phyloP scores from a whole-genome alignment of 768 basidiomycete species.

The Agrocybe praecox region DNA sequence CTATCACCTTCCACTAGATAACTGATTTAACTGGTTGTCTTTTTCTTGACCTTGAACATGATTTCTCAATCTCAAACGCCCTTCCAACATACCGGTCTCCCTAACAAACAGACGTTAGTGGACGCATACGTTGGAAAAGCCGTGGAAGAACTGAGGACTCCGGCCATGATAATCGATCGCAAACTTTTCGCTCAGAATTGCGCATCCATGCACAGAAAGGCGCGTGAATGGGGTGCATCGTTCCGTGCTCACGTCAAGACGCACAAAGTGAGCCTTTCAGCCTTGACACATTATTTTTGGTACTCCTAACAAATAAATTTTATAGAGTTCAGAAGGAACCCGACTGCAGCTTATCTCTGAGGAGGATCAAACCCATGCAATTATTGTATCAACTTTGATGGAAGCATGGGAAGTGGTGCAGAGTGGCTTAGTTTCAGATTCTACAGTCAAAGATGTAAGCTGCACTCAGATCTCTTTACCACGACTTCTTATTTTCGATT shows the following conservation, averaged over 20 bases:
- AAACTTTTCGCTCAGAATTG: constrained; percentile 75
- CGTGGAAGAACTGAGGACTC: constrained; percentile 65
- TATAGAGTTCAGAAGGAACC: constrained; percentile 75
- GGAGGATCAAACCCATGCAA: constrained; percentile 55
- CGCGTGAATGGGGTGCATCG: constrained; percentile 63
- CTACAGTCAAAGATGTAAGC: constrained; percentile 77
- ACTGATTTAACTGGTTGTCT: neutral
- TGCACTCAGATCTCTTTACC: neutral
- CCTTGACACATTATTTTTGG: neutral
- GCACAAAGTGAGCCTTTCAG: constrained; percentile 56
- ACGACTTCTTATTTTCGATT: neutral
- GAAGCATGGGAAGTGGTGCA: constrained; percentile 79
- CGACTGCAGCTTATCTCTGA: constrained; percentile 64
- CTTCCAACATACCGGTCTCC: constrained; percentile 21
- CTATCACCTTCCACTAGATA: neutral
- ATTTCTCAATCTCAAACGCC: constrained; percentile 25
- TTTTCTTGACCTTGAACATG: constrained; percentile 15
- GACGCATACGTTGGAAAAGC: constrained; percentile 59
- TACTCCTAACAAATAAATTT: constrained; percentile 1
- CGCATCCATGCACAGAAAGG: constrained; percentile 67
- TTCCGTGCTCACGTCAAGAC: constrained; percentile 89
- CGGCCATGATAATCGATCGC: constrained; percentile 79
- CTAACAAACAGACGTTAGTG: constrained; percentile 51
- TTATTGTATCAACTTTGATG: constrained; percentile 82
- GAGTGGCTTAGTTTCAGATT: constrained; percentile 69